Percentiles rank a stretch among this genome's conserved stretches.
Conservation (phyloP, 768 basidiomycete species). For the Terana coerulea region DNA sequence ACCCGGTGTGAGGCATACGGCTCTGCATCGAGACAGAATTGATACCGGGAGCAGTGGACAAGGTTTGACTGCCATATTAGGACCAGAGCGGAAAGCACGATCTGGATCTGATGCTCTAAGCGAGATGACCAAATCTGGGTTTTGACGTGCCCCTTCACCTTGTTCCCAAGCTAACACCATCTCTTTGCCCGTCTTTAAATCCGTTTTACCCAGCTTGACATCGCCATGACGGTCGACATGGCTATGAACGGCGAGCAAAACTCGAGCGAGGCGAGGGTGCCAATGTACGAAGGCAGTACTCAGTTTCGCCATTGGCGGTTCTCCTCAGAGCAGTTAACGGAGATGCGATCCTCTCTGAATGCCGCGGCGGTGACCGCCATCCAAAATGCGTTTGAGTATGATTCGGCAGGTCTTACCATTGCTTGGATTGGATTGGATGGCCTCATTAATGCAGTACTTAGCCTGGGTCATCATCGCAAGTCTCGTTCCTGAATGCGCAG, state of each 20-base stretch:
- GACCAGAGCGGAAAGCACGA: no score
- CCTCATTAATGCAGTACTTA: slow-evolving; percentile 19
- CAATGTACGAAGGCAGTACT: slow-evolving; percentile 74
- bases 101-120: no score
- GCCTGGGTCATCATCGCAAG: slow-evolving; percentile 70
- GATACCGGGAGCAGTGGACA: no score
- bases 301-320: slow-evolving; percentile 90
- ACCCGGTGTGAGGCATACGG: no score
- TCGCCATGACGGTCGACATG: slow-evolving; percentile 7
- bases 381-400: slow-evolving; percentile 69
- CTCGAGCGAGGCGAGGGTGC: slow-evolving; percentile 11
- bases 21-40: no score
- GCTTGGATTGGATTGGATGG: slow-evolving; percentile 31
- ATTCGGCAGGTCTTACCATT: slow-evolving; percentile 56
- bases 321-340: slow-evolving; percentile 59
- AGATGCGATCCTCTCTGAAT: slow-evolving; percentile 67
- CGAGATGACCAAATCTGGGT: no score
- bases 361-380: slow-evolving; percentile 73
- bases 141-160: no score
- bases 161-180: no score
- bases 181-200: no score
- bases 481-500: slow-evolving; percentile 70
- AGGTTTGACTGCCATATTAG: no score
- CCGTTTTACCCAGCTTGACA: no score
- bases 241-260: background rate